Conservation (phyloP, 2,329 filamentous ascomycete species). For the Phaeosphaeriaceae sp. region DNA sequence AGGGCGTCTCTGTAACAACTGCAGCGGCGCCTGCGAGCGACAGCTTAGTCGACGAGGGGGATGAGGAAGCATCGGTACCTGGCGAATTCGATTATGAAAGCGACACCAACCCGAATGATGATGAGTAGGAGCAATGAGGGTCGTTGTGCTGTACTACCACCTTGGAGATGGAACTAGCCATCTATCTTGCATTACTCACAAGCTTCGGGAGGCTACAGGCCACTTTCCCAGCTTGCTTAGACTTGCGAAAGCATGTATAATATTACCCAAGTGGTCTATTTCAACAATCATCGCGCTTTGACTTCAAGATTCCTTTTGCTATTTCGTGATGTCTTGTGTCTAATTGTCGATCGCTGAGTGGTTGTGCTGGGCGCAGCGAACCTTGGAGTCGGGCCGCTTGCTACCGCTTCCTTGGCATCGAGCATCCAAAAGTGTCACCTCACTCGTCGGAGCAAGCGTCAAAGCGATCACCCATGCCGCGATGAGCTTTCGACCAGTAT, state of each 20-base stretch:
- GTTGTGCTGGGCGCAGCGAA: neutral
- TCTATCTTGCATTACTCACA: slow-evolving; percentile 30
- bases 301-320: neutral
- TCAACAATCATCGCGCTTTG: slow-evolving; percentile 11
- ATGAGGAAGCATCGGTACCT: slow-evolving; percentile 74
- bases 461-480: slow-evolving; percentile 31
- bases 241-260: slow-evolving; percentile 35
- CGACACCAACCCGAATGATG: slow-evolving; percentile 62
- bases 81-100: slow-evolving; percentile 81
- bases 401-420: slow-evolving; percentile 8
- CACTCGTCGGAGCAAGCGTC: slow-evolving; percentile 4
- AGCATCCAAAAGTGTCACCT: slow-evolving; percentile 13
- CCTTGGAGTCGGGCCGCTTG: slow-evolving; percentile 4
- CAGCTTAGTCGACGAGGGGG: slow-evolving; percentile 87
- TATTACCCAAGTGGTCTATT: slow-evolving; percentile 23
- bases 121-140: slow-evolving; percentile 29
- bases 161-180: slow-evolving; percentile 15
- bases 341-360: slow-evolving; percentile 4
- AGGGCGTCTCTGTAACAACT: slow-evolving; percentile 70
- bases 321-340: neutral
- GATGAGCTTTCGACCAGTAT: slow-evolving; percentile 47
- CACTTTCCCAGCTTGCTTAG: slow-evolving; percentile 38
- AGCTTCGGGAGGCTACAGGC: slow-evolving; percentile 31
- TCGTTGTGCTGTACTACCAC: slow-evolving; percentile 35
- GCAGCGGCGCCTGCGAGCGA: slow-evolving; percentile 66